phyloP scores from a whole-genome alignment of 768 basidiomycete genomes.

The Mycena albidolilacea region DNA sequence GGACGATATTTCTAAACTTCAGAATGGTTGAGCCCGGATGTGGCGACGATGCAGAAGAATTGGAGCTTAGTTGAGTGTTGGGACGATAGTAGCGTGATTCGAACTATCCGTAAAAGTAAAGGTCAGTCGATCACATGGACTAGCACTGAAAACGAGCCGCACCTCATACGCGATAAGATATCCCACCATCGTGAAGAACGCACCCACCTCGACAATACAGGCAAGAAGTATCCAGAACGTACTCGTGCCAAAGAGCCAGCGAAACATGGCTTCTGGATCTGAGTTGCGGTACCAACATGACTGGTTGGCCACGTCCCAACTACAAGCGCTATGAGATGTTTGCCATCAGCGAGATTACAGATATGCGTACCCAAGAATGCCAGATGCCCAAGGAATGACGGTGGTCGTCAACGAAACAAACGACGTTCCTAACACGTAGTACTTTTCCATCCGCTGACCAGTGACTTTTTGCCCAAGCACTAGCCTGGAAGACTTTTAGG shows the following conservation, averaged over 20 bases:
- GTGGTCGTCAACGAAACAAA: neutral
- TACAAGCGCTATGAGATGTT: neutral
- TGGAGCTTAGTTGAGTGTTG: neutral
- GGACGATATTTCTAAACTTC: neutral
- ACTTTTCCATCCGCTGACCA: slow-evolving; percentile 4
- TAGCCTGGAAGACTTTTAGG: neutral
- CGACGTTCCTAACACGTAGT: slow-evolving; percentile 1
- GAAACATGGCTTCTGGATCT: neutral
- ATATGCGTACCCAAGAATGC: slow-evolving; percentile 3
- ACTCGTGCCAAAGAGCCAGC: neutral
- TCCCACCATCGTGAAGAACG: neutral
- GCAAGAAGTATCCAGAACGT: slow-evolving; percentile 1
- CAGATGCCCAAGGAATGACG: neutral
- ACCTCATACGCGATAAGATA: slow-evolving; percentile 8
- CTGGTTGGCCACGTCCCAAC: neutral
- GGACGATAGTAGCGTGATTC: neutral
- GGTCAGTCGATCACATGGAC: neutral
- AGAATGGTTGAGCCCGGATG: neutral
- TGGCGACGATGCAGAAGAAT: neutral
- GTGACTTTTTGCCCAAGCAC: neutral
- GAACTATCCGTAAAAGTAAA: neutral
- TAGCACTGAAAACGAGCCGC: neutral
- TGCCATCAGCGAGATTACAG: neutral
- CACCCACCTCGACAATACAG: neutral
- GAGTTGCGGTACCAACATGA: slow-evolving; percentile 1